Base-by-base conservation (phyloP, 1,284 basidiomycete genomes). In the Chiua sp. region DNA sequence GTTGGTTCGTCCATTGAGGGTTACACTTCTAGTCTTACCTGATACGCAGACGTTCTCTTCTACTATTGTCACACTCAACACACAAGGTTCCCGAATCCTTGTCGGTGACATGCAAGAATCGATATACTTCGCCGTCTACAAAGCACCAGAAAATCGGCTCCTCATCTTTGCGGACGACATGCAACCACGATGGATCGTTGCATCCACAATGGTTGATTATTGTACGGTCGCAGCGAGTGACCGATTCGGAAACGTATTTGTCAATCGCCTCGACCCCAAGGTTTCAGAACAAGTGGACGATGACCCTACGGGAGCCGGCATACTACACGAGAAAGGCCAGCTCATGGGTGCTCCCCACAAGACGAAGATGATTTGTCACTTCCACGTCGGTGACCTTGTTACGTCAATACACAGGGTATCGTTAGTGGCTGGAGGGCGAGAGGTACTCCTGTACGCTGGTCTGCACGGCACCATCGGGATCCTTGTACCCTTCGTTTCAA, bases 71-170 rank as follows among this genome's bases (percentile, higher is more conserved):
- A 91, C 90, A 3, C 86, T 99, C 56, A 88, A 88, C 64, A 97
- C 95, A 0, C 93, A 98, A 78, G 98, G 97, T 1, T 95, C 93
- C 1, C 88, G 97, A 32, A 95, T 99, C 61, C 80, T 98, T 59
- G 93, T 98, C 20, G 96, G 96, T 28, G 98, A 99, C 76, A 93
- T 96, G 89, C 96, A 98, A 79, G 96, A 99, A 68, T 98, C 96
- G 1, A 82, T 98, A 13, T 89, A 90, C 70, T 99, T 85, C 72
- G 93, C 88, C 42, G 92, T 92, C 22, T 99, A 98, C 82, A 98
- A 98, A 76, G 83, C 94, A 1, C 93, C 94, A 10, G 94, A 97
- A 72, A 98, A 98, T 73, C 89, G 94, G 4, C 81, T 99, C 2
- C 84, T 99, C 46, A 83, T 96, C 62, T 99, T 99, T 71, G 98